Conservation (phyloP, 306 rosid genomes). For the Glycyrrhiza uralensis region DNA sequence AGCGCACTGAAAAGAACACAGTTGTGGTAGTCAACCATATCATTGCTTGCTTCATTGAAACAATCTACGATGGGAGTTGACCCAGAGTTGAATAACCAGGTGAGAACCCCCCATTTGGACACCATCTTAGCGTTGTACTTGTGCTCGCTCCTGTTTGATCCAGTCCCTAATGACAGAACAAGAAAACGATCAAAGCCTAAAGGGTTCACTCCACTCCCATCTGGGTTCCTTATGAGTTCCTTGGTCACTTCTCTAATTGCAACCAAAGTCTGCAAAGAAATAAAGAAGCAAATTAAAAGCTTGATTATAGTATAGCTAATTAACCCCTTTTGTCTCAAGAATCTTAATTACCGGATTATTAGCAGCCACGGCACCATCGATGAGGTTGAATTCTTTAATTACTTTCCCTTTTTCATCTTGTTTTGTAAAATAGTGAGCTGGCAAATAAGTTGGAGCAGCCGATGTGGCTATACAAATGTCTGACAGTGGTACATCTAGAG, state of each 20-base stretch:
- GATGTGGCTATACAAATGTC: constrained; percentile 40
- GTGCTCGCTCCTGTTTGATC: constrained; percentile 30
- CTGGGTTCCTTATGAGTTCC: constrained; percentile 27
- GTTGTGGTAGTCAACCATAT: constrained; percentile 48
- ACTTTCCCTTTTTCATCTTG: constrained; percentile 17
- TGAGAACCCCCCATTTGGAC: constrained; percentile 42
- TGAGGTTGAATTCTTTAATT: constrained; percentile 21
- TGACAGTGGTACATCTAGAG: constrained; percentile 32
- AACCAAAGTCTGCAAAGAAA: constrained; percentile 40
- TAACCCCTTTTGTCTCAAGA: background rate
- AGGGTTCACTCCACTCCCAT: background rate
- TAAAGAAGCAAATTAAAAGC: background rate
- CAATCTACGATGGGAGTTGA: constrained; percentile 40
- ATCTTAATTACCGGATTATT: constrained; percentile 36
- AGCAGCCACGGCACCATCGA: constrained; percentile 41
- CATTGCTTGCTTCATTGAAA: constrained; percentile 33
- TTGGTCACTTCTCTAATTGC: constrained; percentile 49
- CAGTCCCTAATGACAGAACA: constrained; percentile 49
- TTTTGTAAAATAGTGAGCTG: constrained; percentile 30
- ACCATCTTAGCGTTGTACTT: constrained; percentile 37
- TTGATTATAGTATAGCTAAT: background rate
- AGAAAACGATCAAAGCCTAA: constrained; percentile 36
- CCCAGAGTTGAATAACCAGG: constrained; percentile 37
- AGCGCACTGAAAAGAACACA: constrained; percentile 36
- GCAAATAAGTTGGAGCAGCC: constrained; percentile 44